Evolutionary conservation across 495 filamentous ascomycete genomes (phyloP).

Genomic region (Aspergillus ostianus): DNA sequence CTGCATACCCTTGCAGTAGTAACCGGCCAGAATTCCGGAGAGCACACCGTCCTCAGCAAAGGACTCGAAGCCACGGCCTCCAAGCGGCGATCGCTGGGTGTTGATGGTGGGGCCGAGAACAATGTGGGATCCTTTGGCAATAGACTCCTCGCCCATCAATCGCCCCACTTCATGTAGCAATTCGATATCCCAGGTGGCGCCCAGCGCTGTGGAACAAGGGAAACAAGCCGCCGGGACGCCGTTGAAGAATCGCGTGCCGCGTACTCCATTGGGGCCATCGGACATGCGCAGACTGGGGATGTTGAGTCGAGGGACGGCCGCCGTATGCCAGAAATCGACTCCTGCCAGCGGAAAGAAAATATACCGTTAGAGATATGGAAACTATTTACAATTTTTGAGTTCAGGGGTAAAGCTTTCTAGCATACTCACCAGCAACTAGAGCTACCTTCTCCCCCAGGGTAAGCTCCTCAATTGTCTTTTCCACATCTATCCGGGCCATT

Average conservation of each 20-base stretch:
- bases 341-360: constrained; percentile 31
- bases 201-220: constrained; percentile 67
- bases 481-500: constrained; percentile 62
- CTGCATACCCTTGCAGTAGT: constrained; percentile 68
- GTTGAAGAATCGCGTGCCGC: constrained; percentile 72
- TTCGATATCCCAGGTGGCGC: constrained; percentile 66
- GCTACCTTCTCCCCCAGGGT: constrained; percentile 61
- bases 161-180: constrained; percentile 60
- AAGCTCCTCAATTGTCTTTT: constrained; percentile 60
- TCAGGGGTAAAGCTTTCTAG: neutral
- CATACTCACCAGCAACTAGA: constrained; percentile 52
- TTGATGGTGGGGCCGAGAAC: constrained; percentile 78
- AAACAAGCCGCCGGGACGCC: constrained; percentile 66
- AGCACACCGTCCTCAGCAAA: constrained; percentile 78
- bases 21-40: constrained; percentile 64
- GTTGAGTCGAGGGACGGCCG: constrained; percentile 61
- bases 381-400: neutral
- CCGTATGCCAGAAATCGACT: constrained; percentile 78
- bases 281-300: constrained; percentile 69
- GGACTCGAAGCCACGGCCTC: constrained; percentile 76
- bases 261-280: constrained; percentile 74
- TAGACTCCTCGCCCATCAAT: constrained; percentile 66
- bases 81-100: constrained; percentile 72
- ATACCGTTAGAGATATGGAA: neutral
- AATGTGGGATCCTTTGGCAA: constrained; percentile 66